Evolutionary conservation across 257 asterid genomes (phyloP).

Genomic region (Solanum lycopersicoides): DNA sequence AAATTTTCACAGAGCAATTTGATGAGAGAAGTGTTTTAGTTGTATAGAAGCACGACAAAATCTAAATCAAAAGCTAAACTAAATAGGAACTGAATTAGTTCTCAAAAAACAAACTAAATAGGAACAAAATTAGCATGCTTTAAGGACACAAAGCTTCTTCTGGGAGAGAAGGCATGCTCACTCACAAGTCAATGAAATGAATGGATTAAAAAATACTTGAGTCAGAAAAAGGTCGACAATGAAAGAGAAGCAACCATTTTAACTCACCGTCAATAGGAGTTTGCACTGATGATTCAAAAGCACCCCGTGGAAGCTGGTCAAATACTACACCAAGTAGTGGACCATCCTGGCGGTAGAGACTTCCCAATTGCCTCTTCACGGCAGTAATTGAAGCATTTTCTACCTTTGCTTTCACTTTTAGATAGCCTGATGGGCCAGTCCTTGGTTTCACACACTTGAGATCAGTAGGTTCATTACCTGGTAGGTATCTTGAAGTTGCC

Average conservation of each 20-base stretch:
- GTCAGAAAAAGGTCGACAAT: neutral
- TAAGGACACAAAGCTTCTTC: neutral
- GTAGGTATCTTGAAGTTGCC: constrained; percentile 37
- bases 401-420: constrained; percentile 69
- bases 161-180: neutral
- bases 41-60: neutral
- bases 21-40: neutral
- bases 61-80: neutral
- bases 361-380: constrained; percentile 82
- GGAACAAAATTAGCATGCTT: neutral
- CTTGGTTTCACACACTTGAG: constrained; percentile 36
- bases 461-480: constrained; percentile 31
- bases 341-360: constrained; percentile 64
- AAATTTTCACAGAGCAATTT: neutral
- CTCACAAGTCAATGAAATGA: neutral
- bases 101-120: neutral
- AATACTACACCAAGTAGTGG: constrained; percentile 90
- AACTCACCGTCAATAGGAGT: constrained; percentile 38
- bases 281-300: constrained; percentile 49
- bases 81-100: neutral
- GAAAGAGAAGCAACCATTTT: neutral
- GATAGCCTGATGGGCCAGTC: constrained; percentile 90
- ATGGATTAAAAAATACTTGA: neutral
- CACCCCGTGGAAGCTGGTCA: constrained; percentile 77
- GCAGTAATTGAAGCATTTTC: constrained; percentile 78